Evolutionary conservation across 768 basidiomycete species (phyloP), one percentile per base, ranked within the genome.

Genomic region (Tylopilus intermedius): DNA sequence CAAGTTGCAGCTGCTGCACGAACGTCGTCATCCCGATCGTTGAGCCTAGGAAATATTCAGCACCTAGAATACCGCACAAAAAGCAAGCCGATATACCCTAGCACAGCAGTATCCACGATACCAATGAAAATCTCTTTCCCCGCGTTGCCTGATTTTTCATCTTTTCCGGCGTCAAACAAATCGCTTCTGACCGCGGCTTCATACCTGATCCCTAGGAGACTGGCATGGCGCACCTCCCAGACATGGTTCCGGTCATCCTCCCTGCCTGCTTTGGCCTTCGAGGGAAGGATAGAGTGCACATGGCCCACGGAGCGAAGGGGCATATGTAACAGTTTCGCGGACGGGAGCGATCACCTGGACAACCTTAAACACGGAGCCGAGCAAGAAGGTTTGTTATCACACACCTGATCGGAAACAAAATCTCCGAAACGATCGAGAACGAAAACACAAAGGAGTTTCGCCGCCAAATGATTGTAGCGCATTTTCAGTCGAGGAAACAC

Each of bases 171-270:
- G 24, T 67, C 70, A 52, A 98, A 84, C 22, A 97, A 72, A 66
- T 96, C 93, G 49, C 78, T 82, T 58, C 93, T 76, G 15, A 98
- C 96, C 13, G 95, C 96, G 35, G 97, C 94, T 68, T 97, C 91
- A 67, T 98, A 98, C 74, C 97, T 97, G 68, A 99, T 84, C 1
- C 96, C 96, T 8, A 98, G 79, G 54, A 99, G 72, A 27, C 96
- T 96, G n/a, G 96, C 94, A 74, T 99, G 96, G 50, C 95, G 80
- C 46, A 99, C 88, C 70, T 98, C 92, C 96, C 96, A 99, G 7
- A 93, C 80, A 68, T 94, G 90, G 49, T 66, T 71, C 42, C 59
- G 71, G 72, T 59, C 74, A 45, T 63, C 67, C 74, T 58, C 68
- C 45, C 66, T 71, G 49, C 68, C 62, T 39, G 60, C 53, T 42